Conservation (phyloP, 257 asterid species). For the Fraxinus anomala region DNA sequence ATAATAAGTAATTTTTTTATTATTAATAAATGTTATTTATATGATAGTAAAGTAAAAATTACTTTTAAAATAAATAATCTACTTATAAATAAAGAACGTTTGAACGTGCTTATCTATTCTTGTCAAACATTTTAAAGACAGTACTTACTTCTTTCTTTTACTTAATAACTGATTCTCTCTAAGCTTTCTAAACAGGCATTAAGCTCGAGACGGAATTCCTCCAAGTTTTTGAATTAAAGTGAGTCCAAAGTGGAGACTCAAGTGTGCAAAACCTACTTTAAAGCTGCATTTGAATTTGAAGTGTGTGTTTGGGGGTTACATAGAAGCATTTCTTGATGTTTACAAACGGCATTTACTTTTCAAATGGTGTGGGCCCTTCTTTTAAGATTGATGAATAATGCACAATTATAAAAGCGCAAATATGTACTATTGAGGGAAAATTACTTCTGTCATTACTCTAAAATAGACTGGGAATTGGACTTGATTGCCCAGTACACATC, state of each 20-base stretch:
- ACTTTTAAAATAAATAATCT: too few relatives aligned
- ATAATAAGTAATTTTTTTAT: too few relatives aligned
- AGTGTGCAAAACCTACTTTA: not conserved
- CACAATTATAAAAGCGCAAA: not conserved
- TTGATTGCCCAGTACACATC: too few relatives aligned
- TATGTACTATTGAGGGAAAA: too few relatives aligned
- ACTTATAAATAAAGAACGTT: not conserved
- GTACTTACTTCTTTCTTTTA: not conserved
- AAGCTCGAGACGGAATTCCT: not conserved
- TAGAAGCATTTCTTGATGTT: not conserved
- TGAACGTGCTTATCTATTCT: not conserved
- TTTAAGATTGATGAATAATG: not conserved
- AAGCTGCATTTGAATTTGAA: not conserved
- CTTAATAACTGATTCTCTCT: not conserved
- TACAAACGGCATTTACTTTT: not conserved
- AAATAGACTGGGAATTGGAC: too few relatives aligned
- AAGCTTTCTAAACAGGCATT: not conserved
- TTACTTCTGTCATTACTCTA: too few relatives aligned
- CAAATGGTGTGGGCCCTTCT: not conserved
- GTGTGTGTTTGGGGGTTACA: too few relatives aligned
- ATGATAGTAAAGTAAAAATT: not conserved
- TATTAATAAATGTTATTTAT: too few relatives aligned
- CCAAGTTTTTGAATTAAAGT: constrained; percentile 28
- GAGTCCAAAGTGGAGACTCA: not conserved
- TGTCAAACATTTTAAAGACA: not conserved